These are phyloP conservation scores for Eucalyptus coolabah DNA, from an alignment of 345 rosid species.

Conservation along the genomic window DNA sequence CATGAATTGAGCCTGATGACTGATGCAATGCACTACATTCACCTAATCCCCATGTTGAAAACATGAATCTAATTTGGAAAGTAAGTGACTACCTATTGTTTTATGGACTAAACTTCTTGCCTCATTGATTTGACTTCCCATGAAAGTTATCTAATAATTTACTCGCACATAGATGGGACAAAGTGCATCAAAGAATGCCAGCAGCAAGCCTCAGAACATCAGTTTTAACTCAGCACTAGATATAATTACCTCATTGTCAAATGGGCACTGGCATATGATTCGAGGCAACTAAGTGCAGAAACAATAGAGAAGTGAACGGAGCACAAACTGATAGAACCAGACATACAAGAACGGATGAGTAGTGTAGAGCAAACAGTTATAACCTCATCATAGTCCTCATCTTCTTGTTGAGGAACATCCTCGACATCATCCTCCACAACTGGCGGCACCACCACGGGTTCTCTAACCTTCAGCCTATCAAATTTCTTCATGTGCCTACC, in stretches of 20 bases:
- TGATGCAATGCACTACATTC: neutral
- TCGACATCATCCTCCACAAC: conserved; percentile 14
- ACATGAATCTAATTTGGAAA: neutral
- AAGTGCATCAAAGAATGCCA: neutral
- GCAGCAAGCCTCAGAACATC: neutral
- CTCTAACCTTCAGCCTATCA: conserved; percentile 51
- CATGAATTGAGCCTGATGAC: neutral
- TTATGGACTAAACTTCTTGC: neutral
- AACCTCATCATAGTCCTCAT: conserved; percentile 53
- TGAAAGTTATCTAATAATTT: neutral
- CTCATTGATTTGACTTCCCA: neutral
- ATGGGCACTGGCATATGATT: neutral
- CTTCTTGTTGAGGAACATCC: conserved; percentile 12
- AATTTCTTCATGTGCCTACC: conserved; percentile 91
- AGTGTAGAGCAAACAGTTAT: neutral
- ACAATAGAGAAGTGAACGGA: neutral
- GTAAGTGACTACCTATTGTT: neutral
- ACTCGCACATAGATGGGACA: neutral
- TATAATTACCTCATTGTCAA: neutral
- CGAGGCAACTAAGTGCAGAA: neutral
- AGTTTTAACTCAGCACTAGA: neutral
- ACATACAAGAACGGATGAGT: neutral
- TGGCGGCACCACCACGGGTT: conserved; percentile 17
- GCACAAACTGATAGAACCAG: neutral
- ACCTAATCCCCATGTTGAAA: neutral